phyloP scores from a whole-genome alignment of 495 filamentous ascomycete species.

The Viridothelium virens region DNA sequence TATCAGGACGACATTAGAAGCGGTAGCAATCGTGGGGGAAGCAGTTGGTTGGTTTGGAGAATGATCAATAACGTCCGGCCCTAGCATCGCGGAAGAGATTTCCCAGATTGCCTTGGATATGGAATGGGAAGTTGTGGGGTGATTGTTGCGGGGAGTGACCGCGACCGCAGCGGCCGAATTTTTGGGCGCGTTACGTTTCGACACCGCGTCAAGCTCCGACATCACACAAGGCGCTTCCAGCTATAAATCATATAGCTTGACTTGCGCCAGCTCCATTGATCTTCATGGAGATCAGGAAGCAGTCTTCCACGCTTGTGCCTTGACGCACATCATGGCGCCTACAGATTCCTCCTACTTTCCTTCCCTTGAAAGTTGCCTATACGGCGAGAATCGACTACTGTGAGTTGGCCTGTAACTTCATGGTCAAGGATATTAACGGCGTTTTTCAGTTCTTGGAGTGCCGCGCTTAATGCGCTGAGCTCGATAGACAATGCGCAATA shows the following conservation, averaged over 20 bases:
- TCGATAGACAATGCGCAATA: constrained; percentile 12
- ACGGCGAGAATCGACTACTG: constrained; percentile 52
- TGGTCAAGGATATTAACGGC: constrained; percentile 35
- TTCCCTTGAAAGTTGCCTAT: constrained; percentile 56
- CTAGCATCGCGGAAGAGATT: constrained; percentile 17
- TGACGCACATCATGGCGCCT: constrained; percentile 3
- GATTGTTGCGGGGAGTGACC: neutral
- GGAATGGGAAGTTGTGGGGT: neutral
- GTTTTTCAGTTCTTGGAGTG: constrained; percentile 8
- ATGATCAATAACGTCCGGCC: constrained; percentile 63
- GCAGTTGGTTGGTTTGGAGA: constrained; percentile 74
- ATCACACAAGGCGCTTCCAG: neutral
- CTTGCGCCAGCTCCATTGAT: neutral
- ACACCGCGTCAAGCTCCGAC: constrained; percentile 9
- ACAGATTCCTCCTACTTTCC: constrained; percentile 45
- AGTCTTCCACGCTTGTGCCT: neutral
- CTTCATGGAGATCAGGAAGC: neutral
- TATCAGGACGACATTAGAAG: constrained; percentile 87
- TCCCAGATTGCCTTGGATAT: neutral
- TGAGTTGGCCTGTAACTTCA: constrained; percentile 53
- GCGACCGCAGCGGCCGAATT: neutral
- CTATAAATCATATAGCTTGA: neutral
- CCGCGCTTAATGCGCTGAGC: constrained; percentile 20
- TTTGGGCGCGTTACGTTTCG: neutral
- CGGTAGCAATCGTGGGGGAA: constrained; percentile 58